Evolutionary conservation across 345 rosid species (phyloP), one percentile per base, ranked within the genome.

Genomic region (Brassica juncea): DNA sequence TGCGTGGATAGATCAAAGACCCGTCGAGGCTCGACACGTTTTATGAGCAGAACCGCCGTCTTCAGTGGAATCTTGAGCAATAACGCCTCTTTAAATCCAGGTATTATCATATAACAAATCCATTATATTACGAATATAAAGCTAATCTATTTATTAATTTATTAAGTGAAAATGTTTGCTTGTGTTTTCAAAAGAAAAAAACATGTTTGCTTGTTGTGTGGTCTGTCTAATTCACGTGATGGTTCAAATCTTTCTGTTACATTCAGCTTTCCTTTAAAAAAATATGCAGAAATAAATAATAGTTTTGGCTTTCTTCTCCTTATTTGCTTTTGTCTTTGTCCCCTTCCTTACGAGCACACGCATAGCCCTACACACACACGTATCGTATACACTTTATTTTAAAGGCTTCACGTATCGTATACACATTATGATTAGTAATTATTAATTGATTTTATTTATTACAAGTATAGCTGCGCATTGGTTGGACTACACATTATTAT

Each of bases 51-150:
- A 67, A 59, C 71, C 15, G 92, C 83, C 80, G 84, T 73, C 62
- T 95, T 95, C 84, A 84, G 89, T 0, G 99, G 99, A 70, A 93
- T 95, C 77, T 83, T 95, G 61, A 95, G 91, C 84, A 85, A 90
- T 83, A 83, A 91, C 6, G 89, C 90, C 55, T 82, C 94, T 71
- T 86, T 82, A 54, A 95, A 95, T 87, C 99, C 99, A 82, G 97
- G 99, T 92, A 75, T 25, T 44, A 15, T 35, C 12, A 3, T 8
- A 15, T 19, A 47, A 52, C 54, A 19, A 42, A 68, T 54, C 60
- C 11, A 54, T 16, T 54, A 11, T 10, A 7, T 64, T 8, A 16
- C 19, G 30, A 21, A 27, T 57, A 25, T 15, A 64, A 4, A 10
- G 5, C 4, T 8, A 31, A 10, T 58, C 5, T 28, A 59, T 7